These are phyloP conservation scores for Lachnellula willkommii DNA, from an alignment of 2,329 filamentous ascomycete species.

Conservation along the genomic window DNA sequence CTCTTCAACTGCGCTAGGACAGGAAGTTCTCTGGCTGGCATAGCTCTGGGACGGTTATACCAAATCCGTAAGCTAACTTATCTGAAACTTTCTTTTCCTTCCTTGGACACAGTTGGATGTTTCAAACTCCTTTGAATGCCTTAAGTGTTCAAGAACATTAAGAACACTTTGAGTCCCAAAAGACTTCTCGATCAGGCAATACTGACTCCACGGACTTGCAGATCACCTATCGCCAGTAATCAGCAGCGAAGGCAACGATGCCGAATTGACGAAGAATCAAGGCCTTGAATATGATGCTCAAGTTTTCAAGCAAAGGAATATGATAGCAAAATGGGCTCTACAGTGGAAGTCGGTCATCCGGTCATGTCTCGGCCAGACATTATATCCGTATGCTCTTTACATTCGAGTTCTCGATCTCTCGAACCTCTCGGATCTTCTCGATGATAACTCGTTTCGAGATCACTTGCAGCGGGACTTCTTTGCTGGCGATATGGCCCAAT, in stretches of 20 bases:
- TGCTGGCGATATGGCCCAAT: constrained; percentile 33
- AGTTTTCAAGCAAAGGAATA: constrained; percentile 14
- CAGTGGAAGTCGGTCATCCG: constrained; percentile 65
- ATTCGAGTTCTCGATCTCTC: constrained; percentile 59
- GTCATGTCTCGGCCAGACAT: constrained; percentile 56
- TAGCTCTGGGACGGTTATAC: constrained; percentile 59
- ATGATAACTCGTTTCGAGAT: constrained; percentile 40
- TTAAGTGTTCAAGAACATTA: no score
- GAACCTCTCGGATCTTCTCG: constrained; percentile 54
- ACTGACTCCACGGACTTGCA: no score
- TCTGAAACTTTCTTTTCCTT: not conserved
- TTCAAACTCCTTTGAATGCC: no score
- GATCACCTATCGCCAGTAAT: constrained; percentile 41
- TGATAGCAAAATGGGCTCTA: constrained; percentile 49
- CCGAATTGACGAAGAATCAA: constrained; percentile 25
- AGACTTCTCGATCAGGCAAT: no score
- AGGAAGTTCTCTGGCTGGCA: constrained; percentile 49
- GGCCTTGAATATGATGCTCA: constrained; percentile 15
- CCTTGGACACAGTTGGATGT: no score
- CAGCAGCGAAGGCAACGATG: constrained; percentile 40
- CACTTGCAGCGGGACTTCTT: constrained; percentile 36
- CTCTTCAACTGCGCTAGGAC: constrained; percentile 55
- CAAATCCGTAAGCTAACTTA: constrained; percentile 40
- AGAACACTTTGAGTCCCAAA: no score
- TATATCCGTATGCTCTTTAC: constrained; percentile 65